Conservation (phyloP, 2,329 filamentous ascomycete genomes). For the Xylariaceae sp. region DNA sequence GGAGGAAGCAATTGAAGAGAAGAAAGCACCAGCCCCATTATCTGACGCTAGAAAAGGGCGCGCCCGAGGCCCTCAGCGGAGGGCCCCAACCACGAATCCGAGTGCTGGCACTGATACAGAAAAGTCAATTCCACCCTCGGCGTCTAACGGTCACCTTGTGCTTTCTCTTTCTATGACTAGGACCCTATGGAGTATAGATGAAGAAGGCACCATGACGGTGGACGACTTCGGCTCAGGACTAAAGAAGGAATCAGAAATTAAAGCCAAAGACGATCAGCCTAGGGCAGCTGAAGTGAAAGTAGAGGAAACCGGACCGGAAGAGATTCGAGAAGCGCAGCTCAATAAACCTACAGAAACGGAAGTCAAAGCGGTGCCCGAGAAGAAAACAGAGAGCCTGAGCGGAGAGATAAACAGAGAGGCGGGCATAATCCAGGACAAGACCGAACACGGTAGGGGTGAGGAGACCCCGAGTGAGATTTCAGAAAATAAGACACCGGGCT, state of each 20-base stretch:
- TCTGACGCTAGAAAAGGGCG: constrained; percentile 85
- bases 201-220: constrained; percentile 44
- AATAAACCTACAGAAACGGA: constrained; percentile 10
- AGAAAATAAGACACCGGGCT: constrained; percentile 13
- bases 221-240: constrained; percentile 27
- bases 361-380: constrained; percentile 7
- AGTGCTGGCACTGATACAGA: constrained; percentile 32
- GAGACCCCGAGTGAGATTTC: neutral
- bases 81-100: constrained; percentile 56
- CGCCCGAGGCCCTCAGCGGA: constrained; percentile 79
- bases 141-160: constrained; percentile 34
- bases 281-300: neutral
- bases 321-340: constrained; percentile 7
- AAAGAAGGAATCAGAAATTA: constrained; percentile 9
- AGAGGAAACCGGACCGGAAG: constrained; percentile 6
- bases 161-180: constrained; percentile 46
- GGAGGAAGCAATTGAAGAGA: constrained; percentile 52
- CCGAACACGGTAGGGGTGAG: neutral
- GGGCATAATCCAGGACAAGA: neutral
- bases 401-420: neutral
- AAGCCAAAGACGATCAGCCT: constrained; percentile 13
- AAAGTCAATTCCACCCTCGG: constrained; percentile 30
- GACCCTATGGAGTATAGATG: constrained; percentile 51
- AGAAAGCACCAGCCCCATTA: constrained; percentile 75
- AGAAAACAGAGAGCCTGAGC: neutral